Conservation (phyloP, 306 rosid species). For the Prunus mira region DNA sequence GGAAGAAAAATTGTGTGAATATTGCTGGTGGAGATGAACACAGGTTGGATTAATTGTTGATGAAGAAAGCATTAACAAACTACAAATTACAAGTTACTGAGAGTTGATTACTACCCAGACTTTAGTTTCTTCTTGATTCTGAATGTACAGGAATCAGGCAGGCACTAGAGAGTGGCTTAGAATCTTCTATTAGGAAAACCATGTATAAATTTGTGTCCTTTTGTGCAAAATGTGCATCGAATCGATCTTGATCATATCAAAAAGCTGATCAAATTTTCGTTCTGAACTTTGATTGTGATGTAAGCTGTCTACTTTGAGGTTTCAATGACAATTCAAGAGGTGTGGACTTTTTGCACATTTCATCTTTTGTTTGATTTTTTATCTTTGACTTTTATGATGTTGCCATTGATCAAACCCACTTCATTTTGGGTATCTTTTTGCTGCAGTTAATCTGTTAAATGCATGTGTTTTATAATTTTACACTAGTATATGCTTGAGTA, state of each 20-base stretch:
- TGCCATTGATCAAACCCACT: neutral
- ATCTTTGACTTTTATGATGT: neutral
- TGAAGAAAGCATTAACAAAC: neutral
- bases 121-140: conserved; percentile 16
- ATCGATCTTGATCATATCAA: neutral
- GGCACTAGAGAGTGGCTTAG: neutral
- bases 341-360: neutral
- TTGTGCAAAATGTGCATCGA: neutral
- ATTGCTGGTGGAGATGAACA: neutral
- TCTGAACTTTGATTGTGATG: too few relatives aligned
- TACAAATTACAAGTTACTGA: neutral
- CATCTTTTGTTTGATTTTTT: neutral
- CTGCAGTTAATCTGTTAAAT: neutral
- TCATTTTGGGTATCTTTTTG: neutral
- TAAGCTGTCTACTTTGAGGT: neutral
- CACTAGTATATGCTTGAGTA: too few relatives aligned
- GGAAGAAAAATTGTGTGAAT: neutral
- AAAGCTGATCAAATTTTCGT: neutral
- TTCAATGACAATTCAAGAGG: neutral
- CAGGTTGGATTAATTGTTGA: neutral
- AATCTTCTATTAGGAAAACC: neutral
- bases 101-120: neutral
- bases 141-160: neutral
- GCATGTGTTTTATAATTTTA: too few relatives aligned
- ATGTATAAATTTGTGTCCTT: neutral